phyloP scores from a whole-genome alignment of 768 basidiomycete species.

The Tricholoma terreum region DNA sequence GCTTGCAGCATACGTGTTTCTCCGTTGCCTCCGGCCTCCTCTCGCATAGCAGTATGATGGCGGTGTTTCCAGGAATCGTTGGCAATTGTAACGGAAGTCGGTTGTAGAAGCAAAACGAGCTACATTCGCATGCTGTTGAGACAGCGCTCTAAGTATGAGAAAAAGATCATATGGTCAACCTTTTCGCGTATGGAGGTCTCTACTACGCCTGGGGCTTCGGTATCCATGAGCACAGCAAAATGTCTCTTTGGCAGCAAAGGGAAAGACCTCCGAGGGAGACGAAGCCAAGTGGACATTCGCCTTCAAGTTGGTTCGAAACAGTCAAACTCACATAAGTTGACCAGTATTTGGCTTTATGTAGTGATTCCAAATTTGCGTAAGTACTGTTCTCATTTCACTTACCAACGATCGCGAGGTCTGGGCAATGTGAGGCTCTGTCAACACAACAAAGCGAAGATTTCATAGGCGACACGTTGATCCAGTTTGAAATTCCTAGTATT shows the following conservation, averaged over 20 bases:
- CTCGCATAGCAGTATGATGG: conserved; percentile 81
- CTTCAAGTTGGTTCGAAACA: conserved; percentile 5
- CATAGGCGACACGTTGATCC: background rate
- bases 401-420: background rate
- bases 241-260: conserved; percentile 7
- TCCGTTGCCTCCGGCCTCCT: conserved; percentile 58
- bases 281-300: conserved; percentile 16
- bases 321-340: background rate
- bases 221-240: conserved; percentile 18
- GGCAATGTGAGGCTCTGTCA: background rate
- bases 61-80: conserved; percentile 87
- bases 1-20: conserved; percentile 66
- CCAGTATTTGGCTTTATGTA: conserved; percentile 3
- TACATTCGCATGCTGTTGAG: conserved; percentile 24
- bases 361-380: background rate
- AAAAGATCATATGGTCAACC: conserved; percentile 31
- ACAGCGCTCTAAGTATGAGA: background rate
- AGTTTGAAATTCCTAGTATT: background rate
- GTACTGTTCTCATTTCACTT: background rate
- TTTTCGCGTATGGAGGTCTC: conserved; percentile 62
- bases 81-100: conserved; percentile 59
- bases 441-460: background rate
- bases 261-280: conserved; percentile 11
- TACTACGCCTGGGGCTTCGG: conserved; percentile 42
- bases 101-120: conserved; percentile 62